These are phyloP conservation scores for Leucosporidium creatinivorum DNA, from an alignment of 768 basidiomycete genomes.

Conservation along the genomic window DNA sequence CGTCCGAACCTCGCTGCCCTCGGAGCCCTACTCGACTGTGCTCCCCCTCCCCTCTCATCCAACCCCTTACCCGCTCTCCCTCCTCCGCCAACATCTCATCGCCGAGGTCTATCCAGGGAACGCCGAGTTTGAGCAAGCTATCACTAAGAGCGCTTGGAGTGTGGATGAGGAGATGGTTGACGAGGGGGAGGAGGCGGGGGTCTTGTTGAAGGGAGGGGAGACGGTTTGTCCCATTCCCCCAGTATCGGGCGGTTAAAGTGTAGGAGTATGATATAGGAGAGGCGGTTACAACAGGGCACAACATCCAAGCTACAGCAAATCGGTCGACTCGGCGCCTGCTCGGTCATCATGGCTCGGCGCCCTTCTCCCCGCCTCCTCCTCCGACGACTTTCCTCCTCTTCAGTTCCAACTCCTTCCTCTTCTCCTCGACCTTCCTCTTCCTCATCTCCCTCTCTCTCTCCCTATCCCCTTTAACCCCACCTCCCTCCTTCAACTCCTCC, in stretches of 20 bases:
- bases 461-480: slow-evolving; percentile 4
- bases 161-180: slow-evolving; percentile 69
- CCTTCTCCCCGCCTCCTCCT: slow-evolving; percentile 48
- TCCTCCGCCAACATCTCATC: slow-evolving; percentile 49
- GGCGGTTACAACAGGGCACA: too few relatives aligned
- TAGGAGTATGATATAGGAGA: too few relatives aligned
- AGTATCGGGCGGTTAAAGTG: slow-evolving; percentile 62
- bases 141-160: slow-evolving; percentile 64
- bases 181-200: slow-evolving; percentile 48
- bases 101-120: slow-evolving; percentile 13
- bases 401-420: slow-evolving; percentile 23
- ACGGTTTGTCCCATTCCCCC: slow-evolving; percentile 74
- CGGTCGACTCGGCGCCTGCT: not conserved
- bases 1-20: slow-evolving; percentile 62
- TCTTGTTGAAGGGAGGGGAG: slow-evolving; percentile 59
- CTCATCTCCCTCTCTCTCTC: slow-evolving; percentile 16
- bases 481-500: slow-evolving; percentile 14
- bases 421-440: slow-evolving; percentile 24
- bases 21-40: slow-evolving; percentile 48
- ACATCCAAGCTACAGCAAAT: too few relatives aligned
- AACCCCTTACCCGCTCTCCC: slow-evolving; percentile 50
- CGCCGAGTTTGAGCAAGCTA: slow-evolving; percentile 49
- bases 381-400: slow-evolving; percentile 20
- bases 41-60: slow-evolving; percentile 47
- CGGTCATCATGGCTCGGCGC: not conserved